Percentiles rank a stretch among this genome's conserved stretches.
Conservation (phyloP, 2,329 filamentous ascomycete genomes). For the Botryosphaeria dothidea region DNA sequence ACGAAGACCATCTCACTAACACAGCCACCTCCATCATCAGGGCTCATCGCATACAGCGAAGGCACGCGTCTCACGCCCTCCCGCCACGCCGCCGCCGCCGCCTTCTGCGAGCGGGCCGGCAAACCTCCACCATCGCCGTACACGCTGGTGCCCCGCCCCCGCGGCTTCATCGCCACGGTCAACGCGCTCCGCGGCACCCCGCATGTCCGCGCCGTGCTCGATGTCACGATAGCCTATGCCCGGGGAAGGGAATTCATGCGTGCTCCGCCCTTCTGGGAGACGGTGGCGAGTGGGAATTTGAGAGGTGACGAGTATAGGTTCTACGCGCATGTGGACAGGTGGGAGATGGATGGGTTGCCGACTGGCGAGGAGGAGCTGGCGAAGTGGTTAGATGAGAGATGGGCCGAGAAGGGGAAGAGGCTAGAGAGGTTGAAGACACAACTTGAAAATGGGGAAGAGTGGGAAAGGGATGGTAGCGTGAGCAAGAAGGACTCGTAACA, state of each 20-base stretch:
- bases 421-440: conserved; percentile 29
- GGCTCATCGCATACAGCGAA: conserved; percentile 67
- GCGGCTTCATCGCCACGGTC: conserved; percentile 62
- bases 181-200: conserved; percentile 48
- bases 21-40: conserved; percentile 35
- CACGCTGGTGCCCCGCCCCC: conserved; percentile 61
- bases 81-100: conserved; percentile 54
- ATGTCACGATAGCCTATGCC: conserved; percentile 42
- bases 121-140: conserved; percentile 55
- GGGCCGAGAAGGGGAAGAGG: conserved; percentile 37
- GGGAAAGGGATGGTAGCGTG: background rate
- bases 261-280: conserved; percentile 35
- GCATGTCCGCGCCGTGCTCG: conserved; percentile 40
- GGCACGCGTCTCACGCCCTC: conserved; percentile 59
- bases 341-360: conserved; percentile 31
- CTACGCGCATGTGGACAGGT: conserved; percentile 35
- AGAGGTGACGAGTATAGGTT: conserved; percentile 28
- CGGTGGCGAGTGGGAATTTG: conserved; percentile 28
- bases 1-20: background rate
- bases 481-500: background rate
- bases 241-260: conserved; percentile 29
- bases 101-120: conserved; percentile 55
- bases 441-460: conserved; percentile 11
- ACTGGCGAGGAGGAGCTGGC: conserved; percentile 30
- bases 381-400: conserved; percentile 37